Percentiles rank a stretch among this genome's conserved stretches.
Conservation (phyloP, 2,329 filamentous ascomycete species). For the Talaromyces sp. region DNA sequence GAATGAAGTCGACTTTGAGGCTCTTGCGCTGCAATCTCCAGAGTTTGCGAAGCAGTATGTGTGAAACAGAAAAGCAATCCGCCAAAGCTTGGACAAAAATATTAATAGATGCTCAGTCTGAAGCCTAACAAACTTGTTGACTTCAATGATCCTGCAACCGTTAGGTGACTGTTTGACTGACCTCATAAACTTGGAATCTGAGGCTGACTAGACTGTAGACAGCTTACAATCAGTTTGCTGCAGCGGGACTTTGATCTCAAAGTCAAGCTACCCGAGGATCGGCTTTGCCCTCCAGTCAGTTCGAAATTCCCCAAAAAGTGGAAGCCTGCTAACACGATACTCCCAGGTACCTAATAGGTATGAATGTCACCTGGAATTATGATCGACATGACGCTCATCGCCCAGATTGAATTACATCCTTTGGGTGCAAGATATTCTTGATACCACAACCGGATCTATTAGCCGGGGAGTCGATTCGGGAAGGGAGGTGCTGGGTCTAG, state of each 20-base stretch:
- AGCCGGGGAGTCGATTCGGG: constrained; percentile 56
- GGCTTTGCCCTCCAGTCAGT: constrained; percentile 81
- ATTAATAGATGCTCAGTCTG: constrained; percentile 42
- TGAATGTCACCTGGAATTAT: constrained; percentile 2
- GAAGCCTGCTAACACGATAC: no score
- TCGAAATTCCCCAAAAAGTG: background rate
- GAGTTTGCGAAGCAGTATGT: constrained; percentile 63
- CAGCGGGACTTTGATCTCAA: constrained; percentile 72
- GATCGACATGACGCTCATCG: constrained; percentile 10
- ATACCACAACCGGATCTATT: constrained; percentile 61
- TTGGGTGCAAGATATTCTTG: constrained; percentile 82
- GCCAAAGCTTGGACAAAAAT: background rate
- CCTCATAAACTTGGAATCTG: background rate
- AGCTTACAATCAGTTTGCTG: constrained; percentile 77
- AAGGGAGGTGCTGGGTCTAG: constrained; percentile 68
- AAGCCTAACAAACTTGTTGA: constrained; percentile 66
- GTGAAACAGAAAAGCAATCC: background rate
- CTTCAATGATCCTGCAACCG: constrained; percentile 75
- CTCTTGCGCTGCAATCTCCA: constrained; percentile 60
- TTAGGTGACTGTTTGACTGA: constrained; percentile 59
- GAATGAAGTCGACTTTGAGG: constrained; percentile 63
- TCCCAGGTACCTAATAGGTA: constrained; percentile 51
- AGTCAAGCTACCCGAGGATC: constrained; percentile 72
- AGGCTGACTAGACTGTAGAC: constrained; percentile 40
- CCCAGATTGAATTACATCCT: constrained; percentile 81